These are phyloP conservation scores for Nephromyces sp. DNA, from an alignment of 169 alveolate genomes.

Conservation along the genomic window DNA sequence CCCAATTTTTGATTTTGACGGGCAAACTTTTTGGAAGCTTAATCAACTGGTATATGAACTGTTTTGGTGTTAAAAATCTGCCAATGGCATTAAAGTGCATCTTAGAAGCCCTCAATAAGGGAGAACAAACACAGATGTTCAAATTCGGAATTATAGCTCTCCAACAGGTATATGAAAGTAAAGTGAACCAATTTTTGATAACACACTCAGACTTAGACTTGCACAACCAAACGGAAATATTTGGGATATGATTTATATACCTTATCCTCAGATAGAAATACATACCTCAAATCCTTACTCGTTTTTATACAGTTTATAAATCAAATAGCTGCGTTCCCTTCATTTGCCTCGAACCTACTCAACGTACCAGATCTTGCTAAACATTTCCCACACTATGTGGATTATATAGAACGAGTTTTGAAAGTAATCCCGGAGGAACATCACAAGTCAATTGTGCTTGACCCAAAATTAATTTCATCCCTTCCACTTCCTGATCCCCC, in stretches of 20 bases:
- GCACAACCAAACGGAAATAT: too few relatives aligned
- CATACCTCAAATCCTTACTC: too few relatives aligned
- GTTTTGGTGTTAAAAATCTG: slow-evolving; percentile 20
- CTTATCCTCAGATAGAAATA: too few relatives aligned
- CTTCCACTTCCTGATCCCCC: slow-evolving; percentile 3
- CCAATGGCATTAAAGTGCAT: slow-evolving; percentile 46
- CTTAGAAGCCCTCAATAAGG: slow-evolving; percentile 44
- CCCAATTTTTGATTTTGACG: slow-evolving; percentile 34
- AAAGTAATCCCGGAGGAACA: slow-evolving; percentile 8
- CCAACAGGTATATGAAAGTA: slow-evolving; percentile 38
- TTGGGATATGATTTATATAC: too few relatives aligned
- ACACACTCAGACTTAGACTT: too few relatives aligned
- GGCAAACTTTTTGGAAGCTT: slow-evolving; percentile 49
- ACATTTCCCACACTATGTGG: slow-evolving; percentile 13
- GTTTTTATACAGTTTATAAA: slow-evolving; percentile 1
- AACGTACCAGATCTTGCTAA: slow-evolving; percentile 10
- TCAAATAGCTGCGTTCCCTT: slow-evolving; percentile 8
- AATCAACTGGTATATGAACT: slow-evolving; percentile 27
- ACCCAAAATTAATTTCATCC: not conserved
- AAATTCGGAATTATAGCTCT: slow-evolving; percentile 49
- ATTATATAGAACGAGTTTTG: slow-evolving; percentile 2
- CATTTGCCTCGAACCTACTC: slow-evolving; percentile 10
- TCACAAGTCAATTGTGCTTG: not conserved
- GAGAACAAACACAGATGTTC: slow-evolving; percentile 40
- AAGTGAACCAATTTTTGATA: too few relatives aligned